phyloP scores from a whole-genome alignment of 495 filamentous ascomycete species.

The Penicillium antarcticum region DNA sequence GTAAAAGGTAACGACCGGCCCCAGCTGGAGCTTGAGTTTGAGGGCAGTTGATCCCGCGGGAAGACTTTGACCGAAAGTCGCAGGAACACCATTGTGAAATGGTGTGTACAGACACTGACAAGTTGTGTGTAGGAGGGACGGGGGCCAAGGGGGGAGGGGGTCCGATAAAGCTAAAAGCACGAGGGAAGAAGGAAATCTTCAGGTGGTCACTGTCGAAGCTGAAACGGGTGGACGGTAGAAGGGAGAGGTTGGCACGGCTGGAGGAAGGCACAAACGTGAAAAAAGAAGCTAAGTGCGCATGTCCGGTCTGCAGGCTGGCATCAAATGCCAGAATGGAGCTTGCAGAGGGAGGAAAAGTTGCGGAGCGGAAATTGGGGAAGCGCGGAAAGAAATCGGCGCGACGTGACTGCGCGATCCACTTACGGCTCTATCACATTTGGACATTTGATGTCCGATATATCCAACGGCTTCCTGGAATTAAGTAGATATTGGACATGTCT shows the following conservation, averaged over 20 bases:
- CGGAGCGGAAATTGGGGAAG: background rate
- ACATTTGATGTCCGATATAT: too few species aligned
- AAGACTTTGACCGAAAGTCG: constrained; percentile 36
- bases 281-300: background rate
- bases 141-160: too few species aligned
- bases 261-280: background rate
- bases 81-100: constrained; percentile 30
- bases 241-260: background rate
- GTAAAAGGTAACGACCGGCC: background rate
- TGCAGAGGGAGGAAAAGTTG: background rate
- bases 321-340: background rate
- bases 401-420: constrained; percentile 2
- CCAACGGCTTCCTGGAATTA: too few species aligned
- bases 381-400: constrained; percentile 1
- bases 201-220: background rate
- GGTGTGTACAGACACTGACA: too few species aligned
- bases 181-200: too few species aligned
- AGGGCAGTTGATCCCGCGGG: constrained; percentile 23
- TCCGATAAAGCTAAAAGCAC: too few species aligned
- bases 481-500: too few species aligned
- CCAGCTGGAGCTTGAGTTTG: background rate
- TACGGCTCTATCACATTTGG: background rate
- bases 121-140: too few species aligned
- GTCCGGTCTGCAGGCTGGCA: background rate
- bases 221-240: too few species aligned